phyloP scores from a whole-genome alignment of 495 filamentous ascomycete species.

The Neurospora sublineolata region DNA sequence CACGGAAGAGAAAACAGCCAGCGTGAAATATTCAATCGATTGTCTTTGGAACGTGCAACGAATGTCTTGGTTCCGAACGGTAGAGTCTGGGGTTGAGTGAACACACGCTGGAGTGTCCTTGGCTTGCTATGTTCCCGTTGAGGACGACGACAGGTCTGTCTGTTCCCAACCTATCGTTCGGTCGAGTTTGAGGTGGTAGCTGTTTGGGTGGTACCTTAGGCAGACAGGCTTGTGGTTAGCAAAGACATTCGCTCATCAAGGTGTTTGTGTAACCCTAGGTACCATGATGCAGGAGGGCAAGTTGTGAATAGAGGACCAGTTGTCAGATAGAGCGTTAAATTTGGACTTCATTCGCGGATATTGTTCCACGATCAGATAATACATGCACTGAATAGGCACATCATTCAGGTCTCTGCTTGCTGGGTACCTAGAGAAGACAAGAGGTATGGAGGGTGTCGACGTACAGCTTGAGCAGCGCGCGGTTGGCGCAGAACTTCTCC shows the following conservation, averaged over 20 bases:
- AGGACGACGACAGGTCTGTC: too few species aligned
- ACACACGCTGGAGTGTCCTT: too few species aligned
- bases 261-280: background rate
- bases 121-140: too few species aligned
- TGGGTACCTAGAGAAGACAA: background rate
- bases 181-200: too few species aligned
- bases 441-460: slow-evolving; percentile 28
- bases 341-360: slow-evolving; percentile 37
- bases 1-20: too few species aligned
- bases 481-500: slow-evolving; percentile 79
- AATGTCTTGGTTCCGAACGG: too few species aligned
- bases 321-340: slow-evolving; percentile 60
- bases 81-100: too few species aligned
- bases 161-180: too few species aligned
- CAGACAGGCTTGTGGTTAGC: slow-evolving; percentile 4
- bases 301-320: slow-evolving; percentile 7
- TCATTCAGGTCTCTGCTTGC: slow-evolving; percentile 36
- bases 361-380: slow-evolving; percentile 69
- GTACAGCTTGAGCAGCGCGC: slow-evolving; percentile 94
- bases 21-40: too few species aligned
- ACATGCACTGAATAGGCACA: slow-evolving; percentile 54
- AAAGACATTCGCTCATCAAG: background rate
- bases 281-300: background rate
- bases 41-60: too few species aligned
- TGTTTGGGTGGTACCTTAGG: too few species aligned